A percentile compares a stretch with the other conserved stretches of the same genome.
Evolutionary conservation across 2,329 filamentous ascomycete species (phyloP).

Genomic region (Phialophora macrospora): DNA sequence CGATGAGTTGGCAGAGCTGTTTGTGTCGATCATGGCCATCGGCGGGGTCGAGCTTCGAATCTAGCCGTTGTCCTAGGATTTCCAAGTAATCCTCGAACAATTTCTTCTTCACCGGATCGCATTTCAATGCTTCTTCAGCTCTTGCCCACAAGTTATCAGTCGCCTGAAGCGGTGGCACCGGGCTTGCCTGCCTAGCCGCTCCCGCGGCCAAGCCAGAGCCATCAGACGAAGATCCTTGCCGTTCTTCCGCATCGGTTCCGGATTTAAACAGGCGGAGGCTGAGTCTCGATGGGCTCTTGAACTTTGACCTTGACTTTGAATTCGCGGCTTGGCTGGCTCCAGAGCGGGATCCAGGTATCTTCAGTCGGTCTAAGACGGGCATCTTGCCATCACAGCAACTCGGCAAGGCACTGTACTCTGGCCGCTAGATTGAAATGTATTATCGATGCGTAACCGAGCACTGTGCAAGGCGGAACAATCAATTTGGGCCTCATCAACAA

Average conservation of each 20-base stretch:
- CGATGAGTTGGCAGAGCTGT: constrained; percentile 9
- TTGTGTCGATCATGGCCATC: background rate
- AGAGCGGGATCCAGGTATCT: background rate
- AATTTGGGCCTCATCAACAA: too few relatives aligned
- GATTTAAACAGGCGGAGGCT: background rate
- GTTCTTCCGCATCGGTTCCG: background rate
- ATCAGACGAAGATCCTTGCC: background rate
- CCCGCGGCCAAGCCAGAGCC: background rate
- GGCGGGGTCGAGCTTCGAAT: constrained; percentile 4
- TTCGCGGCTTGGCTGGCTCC: background rate
- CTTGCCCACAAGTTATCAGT: constrained; percentile 2
- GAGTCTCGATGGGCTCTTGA: background rate
- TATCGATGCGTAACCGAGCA: too few relatives aligned
- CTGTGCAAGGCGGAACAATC: too few relatives aligned
- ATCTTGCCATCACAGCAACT: too few relatives aligned
- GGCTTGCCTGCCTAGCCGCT: background rate
- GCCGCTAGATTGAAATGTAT: too few relatives aligned
- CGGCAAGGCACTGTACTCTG: too few relatives aligned
- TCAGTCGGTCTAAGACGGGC: too few relatives aligned
- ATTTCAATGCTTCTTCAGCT: constrained; percentile 3
- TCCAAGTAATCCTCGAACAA: background rate
- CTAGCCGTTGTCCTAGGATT: background rate
- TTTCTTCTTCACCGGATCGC: background rate
- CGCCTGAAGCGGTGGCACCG: background rate
- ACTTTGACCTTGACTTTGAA: background rate